These are phyloP conservation scores for Ceratocystiopsis brevicomis DNA, from an alignment of 2,329 filamentous ascomycete species.

Conservation along the genomic window DNA sequence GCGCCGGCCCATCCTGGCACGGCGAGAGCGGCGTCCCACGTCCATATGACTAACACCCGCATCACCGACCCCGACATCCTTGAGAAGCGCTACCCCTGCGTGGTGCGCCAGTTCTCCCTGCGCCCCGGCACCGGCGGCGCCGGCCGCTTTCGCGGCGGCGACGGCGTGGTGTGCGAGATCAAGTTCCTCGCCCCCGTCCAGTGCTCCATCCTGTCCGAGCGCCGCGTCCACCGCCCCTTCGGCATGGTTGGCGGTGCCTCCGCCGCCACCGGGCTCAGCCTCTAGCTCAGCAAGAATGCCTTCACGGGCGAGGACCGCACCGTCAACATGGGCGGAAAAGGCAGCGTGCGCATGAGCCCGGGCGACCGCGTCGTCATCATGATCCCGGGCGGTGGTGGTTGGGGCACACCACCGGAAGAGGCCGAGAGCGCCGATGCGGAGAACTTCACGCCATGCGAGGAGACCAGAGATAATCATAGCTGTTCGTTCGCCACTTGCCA, in stretches of 20 bases:
- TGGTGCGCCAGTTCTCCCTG: slow-evolving; percentile 16
- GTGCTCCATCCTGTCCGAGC: slow-evolving; percentile 19
- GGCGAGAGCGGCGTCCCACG: slow-evolving; percentile 14
- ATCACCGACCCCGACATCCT: slow-evolving; percentile 17
- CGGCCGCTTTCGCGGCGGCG: slow-evolving; percentile 16
- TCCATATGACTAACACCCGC: slow-evolving; percentile 17
- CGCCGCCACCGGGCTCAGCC: slow-evolving; percentile 9
- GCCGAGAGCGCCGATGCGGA: neutral
- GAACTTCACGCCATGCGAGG: too few relatives aligned
- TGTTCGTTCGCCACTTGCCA: too few relatives aligned
- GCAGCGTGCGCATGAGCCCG: slow-evolving; percentile 34
- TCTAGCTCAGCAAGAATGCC: slow-evolving; percentile 7
- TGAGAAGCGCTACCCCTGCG: slow-evolving; percentile 17
- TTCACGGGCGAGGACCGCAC: slow-evolving; percentile 1
- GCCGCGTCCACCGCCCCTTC: slow-evolving; percentile 17
- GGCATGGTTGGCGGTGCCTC: slow-evolving; percentile 17
- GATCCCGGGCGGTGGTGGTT: slow-evolving; percentile 44
- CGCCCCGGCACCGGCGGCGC: slow-evolving; percentile 14
- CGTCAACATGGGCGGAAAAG: slow-evolving; percentile 41
- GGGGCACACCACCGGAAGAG: slow-evolving; percentile 21
- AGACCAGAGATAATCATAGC: too few relatives aligned
- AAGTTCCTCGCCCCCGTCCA: slow-evolving; percentile 16
- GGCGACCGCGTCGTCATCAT: slow-evolving; percentile 42
- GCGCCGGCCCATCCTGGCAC: slow-evolving; percentile 15
- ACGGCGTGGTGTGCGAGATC: slow-evolving; percentile 18